Conservation (phyloP, 768 basidiomycete species). For the Pulveroboletus sp. region DNA sequence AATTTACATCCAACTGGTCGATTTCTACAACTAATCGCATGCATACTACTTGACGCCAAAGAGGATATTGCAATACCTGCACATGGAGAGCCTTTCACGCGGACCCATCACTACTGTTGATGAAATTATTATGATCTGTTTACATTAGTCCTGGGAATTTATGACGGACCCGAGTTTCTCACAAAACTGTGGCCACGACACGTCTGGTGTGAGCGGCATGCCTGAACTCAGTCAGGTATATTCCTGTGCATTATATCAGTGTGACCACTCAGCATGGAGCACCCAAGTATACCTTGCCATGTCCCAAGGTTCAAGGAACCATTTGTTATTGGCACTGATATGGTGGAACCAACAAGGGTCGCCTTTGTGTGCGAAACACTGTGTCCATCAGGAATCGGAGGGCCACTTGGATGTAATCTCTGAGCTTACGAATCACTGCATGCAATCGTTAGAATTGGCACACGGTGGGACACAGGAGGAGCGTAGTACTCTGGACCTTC, state of each 20-base stretch:
- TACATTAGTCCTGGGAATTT: too few species aligned
- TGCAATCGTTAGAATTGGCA: constrained; percentile 5
- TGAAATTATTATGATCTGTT: too few species aligned
- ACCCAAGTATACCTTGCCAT: constrained; percentile 70
- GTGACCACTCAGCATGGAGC: not conserved
- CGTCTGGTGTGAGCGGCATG: constrained; percentile 59
- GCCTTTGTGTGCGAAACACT: constrained; percentile 92
- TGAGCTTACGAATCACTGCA: constrained; percentile 68
- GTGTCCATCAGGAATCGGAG: constrained; percentile 1
- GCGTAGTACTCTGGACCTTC: constrained; percentile 90
- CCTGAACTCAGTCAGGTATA: constrained; percentile 86
- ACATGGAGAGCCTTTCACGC: too few species aligned
- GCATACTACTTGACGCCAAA: too few species aligned
- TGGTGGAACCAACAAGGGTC: constrained; percentile 75
- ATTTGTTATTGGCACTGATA: constrained; percentile 80
- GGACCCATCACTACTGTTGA: too few species aligned
- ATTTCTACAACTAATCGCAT: too few species aligned
- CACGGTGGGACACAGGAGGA: not conserved
- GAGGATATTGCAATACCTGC: too few species aligned
- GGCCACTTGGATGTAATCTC: not conserved
- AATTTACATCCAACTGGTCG: too few species aligned
- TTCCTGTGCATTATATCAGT: constrained; percentile 42
- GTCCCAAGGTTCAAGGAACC: constrained; percentile 79
- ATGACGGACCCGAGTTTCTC: constrained; percentile 21
- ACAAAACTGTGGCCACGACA: constrained; percentile 82